phyloP scores from a whole-genome alignment of 306 rosid genomes.

The Biancaea sappan region DNA sequence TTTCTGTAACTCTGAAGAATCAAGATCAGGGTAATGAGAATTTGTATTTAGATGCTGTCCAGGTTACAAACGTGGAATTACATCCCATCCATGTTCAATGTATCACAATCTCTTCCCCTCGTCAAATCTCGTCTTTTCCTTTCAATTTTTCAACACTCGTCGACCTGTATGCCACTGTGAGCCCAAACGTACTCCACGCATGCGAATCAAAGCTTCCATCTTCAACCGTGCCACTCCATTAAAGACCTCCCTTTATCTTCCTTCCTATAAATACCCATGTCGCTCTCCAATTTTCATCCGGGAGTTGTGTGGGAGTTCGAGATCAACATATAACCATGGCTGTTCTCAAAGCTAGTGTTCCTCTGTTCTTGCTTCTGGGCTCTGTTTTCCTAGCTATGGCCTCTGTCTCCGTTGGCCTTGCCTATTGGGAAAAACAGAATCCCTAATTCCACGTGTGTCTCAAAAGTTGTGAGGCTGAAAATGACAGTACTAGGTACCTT shows the following conservation, averaged over 20 bases:
- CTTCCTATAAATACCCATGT: constrained; percentile 27
- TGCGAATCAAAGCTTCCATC: not conserved
- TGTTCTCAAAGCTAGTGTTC: constrained; percentile 6
- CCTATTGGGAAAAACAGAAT: not conserved
- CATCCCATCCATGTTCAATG: not conserved
- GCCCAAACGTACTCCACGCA: not conserved
- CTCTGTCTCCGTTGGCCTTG: constrained; percentile 5
- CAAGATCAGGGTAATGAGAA: no score
- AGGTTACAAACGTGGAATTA: no score
- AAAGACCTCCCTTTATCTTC: not conserved
- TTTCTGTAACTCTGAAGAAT: no score
- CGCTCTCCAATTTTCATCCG: constrained; percentile 10
- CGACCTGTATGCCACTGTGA: constrained; percentile 17
- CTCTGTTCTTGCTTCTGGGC: constrained; percentile 35
- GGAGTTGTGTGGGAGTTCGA: no score
- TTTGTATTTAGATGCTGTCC: no score
- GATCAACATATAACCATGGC: not conserved
- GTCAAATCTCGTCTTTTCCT: no score
- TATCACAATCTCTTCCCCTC: not conserved
- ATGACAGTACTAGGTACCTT: not conserved
- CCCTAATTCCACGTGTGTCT: not conserved
- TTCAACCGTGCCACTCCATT: not conserved
- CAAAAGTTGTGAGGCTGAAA: not conserved
- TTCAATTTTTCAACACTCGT: no score
- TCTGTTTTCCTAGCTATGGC: constrained; percentile 32